These are phyloP conservation scores for Nicotiana paniculata DNA, from an alignment of 257 asterid species.

Conservation along the genomic window DNA sequence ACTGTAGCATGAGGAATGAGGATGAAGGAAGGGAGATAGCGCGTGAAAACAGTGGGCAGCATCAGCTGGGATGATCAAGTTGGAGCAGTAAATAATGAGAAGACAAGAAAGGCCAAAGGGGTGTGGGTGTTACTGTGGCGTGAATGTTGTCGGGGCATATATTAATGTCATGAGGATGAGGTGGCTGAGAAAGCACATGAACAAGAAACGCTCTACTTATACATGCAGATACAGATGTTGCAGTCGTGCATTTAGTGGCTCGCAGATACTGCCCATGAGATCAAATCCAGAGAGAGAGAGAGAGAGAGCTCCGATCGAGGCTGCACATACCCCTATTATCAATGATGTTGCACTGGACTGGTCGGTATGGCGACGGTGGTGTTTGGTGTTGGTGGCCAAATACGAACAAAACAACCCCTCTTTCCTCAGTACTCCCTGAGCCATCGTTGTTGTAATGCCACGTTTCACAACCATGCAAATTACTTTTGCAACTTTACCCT, in stretches of 20 bases:
- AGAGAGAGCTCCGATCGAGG: neutral
- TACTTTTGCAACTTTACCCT: neutral
- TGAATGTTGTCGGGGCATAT: conserved; percentile 2
- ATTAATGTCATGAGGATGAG: neutral
- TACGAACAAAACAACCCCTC: neutral
- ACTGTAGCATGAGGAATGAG: neutral
- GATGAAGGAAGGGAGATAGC: neutral
- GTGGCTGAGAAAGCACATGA: conserved; percentile 3
- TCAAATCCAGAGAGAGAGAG: neutral
- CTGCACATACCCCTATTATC: neutral
- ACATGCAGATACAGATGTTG: neutral
- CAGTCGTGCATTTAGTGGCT: conserved; percentile 7
- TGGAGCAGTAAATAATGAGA: neutral
- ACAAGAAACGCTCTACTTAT: neutral
- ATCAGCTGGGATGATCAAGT: neutral
- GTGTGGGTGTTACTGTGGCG: conserved; percentile 6
- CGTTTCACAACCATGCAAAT: conserved; percentile 6
- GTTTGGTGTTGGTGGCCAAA: neutral
- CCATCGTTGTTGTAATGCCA: neutral
- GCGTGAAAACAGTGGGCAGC: neutral
- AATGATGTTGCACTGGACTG: neutral
- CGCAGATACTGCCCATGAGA: neutral
- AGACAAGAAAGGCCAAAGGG: neutral
- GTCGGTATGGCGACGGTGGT: neutral
- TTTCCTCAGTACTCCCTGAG: neutral